phyloP scores from a whole-genome alignment of 1,139 yeast genomes.

The Saccharomyces hybrid region DNA sequence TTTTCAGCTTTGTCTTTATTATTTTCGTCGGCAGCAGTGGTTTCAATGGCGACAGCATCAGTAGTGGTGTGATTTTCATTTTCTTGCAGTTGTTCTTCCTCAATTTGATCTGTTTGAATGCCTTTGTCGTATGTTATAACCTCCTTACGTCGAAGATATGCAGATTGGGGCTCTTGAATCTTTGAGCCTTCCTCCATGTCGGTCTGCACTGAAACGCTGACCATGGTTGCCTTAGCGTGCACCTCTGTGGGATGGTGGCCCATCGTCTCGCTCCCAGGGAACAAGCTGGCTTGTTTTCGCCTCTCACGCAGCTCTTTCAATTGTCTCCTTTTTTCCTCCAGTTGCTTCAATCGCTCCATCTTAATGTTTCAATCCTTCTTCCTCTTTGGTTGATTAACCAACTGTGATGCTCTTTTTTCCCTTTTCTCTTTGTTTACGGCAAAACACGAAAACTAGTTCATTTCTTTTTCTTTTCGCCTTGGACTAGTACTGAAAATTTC shows the following conservation, averaged over 20 bases:
- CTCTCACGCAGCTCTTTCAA: conserved; percentile 18
- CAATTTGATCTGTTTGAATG: conserved; percentile 14
- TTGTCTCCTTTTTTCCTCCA: conserved; percentile 19
- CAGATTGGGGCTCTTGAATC: not conserved
- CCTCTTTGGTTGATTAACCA: not conserved
- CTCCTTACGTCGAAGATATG: not conserved
- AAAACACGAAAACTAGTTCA: not conserved
- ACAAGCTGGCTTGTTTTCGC: conserved; percentile 7
- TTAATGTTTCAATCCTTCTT: not conserved
- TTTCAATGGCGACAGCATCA: not conserved
- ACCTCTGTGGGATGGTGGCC: not conserved
- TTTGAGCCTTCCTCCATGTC: conserved; percentile 6
- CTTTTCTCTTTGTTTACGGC: not conserved
- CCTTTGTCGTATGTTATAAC: conserved; percentile 19
- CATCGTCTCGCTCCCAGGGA: conserved; percentile 1
- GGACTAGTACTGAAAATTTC: not conserved
- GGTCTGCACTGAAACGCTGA: conserved; percentile 17
- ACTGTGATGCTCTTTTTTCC: not conserved
- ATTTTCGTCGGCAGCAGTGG: conserved; percentile 5
- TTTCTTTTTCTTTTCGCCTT: not conserved
- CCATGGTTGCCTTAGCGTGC: conserved; percentile 1
- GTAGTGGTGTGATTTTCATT: conserved; percentile 1
- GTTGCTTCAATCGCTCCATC: conserved; percentile 19
- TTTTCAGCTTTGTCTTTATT: not conserved
- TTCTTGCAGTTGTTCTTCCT: conserved; percentile 1